Evolutionary conservation across 768 basidiomycete genomes (phyloP), one percentile per base, ranked within the genome.

Genomic region (Kwoniella heveanensis): DNA sequence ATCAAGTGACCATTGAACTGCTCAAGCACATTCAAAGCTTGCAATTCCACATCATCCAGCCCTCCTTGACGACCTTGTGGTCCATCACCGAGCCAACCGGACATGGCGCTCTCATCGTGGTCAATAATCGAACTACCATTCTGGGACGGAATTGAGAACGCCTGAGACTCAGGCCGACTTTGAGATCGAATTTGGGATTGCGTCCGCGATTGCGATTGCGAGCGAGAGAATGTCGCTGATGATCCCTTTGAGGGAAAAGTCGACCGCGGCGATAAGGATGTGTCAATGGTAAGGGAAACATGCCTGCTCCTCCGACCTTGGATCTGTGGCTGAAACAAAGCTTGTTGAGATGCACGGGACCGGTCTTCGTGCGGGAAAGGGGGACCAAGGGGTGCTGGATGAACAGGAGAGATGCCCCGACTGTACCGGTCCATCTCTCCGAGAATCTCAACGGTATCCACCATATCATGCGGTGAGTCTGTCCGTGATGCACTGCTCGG

Each of bases 41-140:
- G 51, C 19, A 61, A 3, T 46, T 61, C 60, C 6, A 54, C 60
- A 30, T 54, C 60, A 22, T 53, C 60, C 44, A 32, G n/a, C 37
- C 54, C 39, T 7, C 29, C 60, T 27, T 61, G 39, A 30, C 46
- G 52, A 10, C 19, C 39, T 44, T 44, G 25, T n/a, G n/a, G n/a
- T 22, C 52, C 17, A n/a, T 13, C 21, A 46, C 39, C 39, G 39
- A 9, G 15, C 39, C 39, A 44, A 8, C 10, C 39, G 39, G 39
- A 44, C 39, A 44, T 44, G 3, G 4, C 39, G 17, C 36, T 52
- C 22, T 22, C 4, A 21, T 22, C 51, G 22, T 24, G 22, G 10
- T 50, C 48, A 24, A 50, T 27, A 2, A 24, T 10, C 2, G 21
- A 24, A 17, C 19, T 24, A 9, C 19, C 48, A 27, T 50, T 9